These are phyloP conservation scores for Scalesia atractyloides DNA, from an alignment of 129 eudicot genomes.

Conservation along the genomic window DNA sequence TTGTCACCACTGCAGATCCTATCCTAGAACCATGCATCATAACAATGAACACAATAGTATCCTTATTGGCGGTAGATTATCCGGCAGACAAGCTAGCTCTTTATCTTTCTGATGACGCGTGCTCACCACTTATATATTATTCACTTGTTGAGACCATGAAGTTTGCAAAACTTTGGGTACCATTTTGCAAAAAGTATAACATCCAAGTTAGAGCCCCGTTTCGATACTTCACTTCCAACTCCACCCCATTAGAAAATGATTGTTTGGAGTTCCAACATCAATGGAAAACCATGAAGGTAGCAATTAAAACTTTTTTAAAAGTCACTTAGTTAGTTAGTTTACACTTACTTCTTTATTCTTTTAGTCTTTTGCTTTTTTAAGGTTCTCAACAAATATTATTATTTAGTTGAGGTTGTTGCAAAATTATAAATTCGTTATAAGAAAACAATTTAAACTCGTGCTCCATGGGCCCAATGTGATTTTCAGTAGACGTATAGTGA, in stretches of 20 bases:
- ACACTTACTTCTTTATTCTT: background rate
- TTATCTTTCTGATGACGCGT: conserved; percentile 50
- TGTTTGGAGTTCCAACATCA: conserved; percentile 40
- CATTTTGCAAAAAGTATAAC: conserved; percentile 48
- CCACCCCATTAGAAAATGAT: conserved; percentile 17
- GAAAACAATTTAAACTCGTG: no score
- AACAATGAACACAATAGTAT: conserved; percentile 49
- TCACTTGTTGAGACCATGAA: conserved; percentile 43
- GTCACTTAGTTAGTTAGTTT: no score
- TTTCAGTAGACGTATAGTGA: background rate
- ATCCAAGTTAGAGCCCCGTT: conserved; percentile 49
- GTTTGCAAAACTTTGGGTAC: conserved; percentile 49
- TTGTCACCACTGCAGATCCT: conserved; percentile 53
- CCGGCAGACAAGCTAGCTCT: conserved; percentile 46
- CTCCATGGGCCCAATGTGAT: background rate
- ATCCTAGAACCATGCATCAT: conserved; percentile 47
- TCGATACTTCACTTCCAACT: conserved; percentile 38
- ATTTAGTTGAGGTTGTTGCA: no score
- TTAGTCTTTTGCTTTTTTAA: no score
- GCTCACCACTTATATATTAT: conserved; percentile 39
- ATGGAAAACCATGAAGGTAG: conserved; percentile 51
- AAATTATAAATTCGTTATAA: no score
- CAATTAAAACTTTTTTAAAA: no score
- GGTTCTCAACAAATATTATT: no score
- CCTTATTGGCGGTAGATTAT: conserved; percentile 48